A percentile compares a stretch with the other conserved stretches of the same genome.
Evolutionary conservation across 306 rosid genomes (phyloP).

Genomic region (Acacia melanoxylon): DNA sequence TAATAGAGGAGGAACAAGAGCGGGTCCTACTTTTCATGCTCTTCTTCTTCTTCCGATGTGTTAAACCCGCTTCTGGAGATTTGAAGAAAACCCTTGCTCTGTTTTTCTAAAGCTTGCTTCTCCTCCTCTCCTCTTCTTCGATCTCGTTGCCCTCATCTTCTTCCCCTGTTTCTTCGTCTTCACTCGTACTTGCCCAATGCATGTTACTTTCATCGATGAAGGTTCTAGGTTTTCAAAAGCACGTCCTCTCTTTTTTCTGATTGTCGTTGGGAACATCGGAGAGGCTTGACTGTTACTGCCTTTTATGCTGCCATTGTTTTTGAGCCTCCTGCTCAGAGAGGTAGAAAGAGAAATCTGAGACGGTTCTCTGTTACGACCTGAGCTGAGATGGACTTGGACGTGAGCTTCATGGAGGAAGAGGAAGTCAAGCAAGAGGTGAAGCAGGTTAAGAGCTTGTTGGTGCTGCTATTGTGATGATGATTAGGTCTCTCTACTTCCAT

Average conservation of each 20-base stretch:
- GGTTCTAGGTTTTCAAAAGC: slow-evolving; percentile 68
- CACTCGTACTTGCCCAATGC: slow-evolving; percentile 89
- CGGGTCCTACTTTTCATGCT: too few species aligned
- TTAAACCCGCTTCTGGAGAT: slow-evolving; percentile 44
- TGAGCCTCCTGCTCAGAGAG: slow-evolving; percentile 61
- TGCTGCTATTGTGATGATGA: too few species aligned
- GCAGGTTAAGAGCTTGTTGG: too few species aligned
- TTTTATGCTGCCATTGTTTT: slow-evolving; percentile 56
- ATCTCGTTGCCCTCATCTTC: slow-evolving; percentile 72
- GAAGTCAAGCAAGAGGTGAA: too few species aligned
- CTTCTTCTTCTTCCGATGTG: slow-evolving; percentile 74
- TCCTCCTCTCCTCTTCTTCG: slow-evolving; percentile 54
- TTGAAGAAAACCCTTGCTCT: slow-evolving; percentile 20
- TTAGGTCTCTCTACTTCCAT: too few species aligned
- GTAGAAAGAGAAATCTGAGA: slow-evolving; percentile 65
- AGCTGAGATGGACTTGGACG: slow-evolving; percentile 68
- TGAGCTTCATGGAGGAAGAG: slow-evolving; percentile 71
- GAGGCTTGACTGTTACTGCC: slow-evolving; percentile 62
- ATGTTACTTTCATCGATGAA: slow-evolving; percentile 68
- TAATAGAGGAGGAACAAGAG: too few species aligned
- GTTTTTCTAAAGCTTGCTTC: slow-evolving; percentile 70
- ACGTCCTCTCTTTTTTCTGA: slow-evolving; percentile 48
- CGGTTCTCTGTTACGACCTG: slow-evolving; percentile 46
- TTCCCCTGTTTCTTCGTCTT: slow-evolving; percentile 91
- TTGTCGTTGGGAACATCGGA: slow-evolving; percentile 59